Conservation (phyloP, 805 yeast species). For the Lipomyces orientalis region DNA sequence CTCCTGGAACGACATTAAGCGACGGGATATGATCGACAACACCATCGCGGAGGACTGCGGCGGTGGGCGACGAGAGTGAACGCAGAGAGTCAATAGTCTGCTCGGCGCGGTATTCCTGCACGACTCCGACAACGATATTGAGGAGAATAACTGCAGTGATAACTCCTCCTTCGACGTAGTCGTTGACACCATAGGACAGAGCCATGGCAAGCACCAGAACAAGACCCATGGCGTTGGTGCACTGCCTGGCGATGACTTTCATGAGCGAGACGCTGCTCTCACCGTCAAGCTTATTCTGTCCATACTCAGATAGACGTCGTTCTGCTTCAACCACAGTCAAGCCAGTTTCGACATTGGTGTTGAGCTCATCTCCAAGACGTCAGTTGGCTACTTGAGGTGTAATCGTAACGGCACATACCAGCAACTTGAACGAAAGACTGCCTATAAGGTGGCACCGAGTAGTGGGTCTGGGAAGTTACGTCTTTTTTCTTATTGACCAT, state of each 20-base stretch:
- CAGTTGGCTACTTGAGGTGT: neutral
- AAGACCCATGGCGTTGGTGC: constrained; percentile 78
- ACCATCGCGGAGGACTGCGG: constrained; percentile 68
- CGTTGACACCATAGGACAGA: constrained; percentile 72
- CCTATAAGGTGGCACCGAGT: constrained; percentile 20
- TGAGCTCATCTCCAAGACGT: constrained; percentile 40
- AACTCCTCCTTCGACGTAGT: constrained; percentile 85
- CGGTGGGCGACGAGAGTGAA: constrained; percentile 71
- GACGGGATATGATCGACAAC: constrained; percentile 62
- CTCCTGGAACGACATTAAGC: constrained; percentile 75
- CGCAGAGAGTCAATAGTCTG: constrained; percentile 77
- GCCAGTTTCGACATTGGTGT: constrained; percentile 57
- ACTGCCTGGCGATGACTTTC: constrained; percentile 65
- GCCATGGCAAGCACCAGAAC: constrained; percentile 50
- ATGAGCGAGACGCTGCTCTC: constrained; percentile 60
- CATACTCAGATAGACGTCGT: constrained; percentile 48
- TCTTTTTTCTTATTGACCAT: constrained; percentile 22
- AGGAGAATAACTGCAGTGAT: constrained; percentile 69
- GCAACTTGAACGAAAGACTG: constrained; percentile 16
- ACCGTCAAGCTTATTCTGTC: constrained; percentile 67
- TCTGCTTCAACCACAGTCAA: constrained; percentile 49
- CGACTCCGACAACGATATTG: constrained; percentile 69
- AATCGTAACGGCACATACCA: constrained; percentile 17
- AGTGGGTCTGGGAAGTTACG: constrained; percentile 9
- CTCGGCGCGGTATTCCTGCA: constrained; percentile 76